Base-by-base conservation (phyloP, 1,284 basidiomycete species). In the Abortiporus biennis region DNA sequence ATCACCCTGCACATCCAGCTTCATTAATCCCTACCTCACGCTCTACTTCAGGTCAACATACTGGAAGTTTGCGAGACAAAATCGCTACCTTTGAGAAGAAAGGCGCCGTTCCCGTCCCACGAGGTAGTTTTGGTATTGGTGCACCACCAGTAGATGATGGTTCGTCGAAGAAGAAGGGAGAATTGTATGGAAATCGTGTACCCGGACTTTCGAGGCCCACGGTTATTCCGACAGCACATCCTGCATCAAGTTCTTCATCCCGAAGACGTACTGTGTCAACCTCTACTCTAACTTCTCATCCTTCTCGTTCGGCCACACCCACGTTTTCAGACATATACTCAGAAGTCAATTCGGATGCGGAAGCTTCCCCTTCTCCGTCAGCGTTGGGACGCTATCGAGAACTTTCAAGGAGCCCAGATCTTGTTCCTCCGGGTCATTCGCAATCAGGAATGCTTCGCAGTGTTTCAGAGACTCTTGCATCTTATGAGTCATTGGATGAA, bases 41-140 rank as follows among this genome's bases (percentile, higher is more conserved):
- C 24, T 25, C 59, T 30, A 47, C 54, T 43, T 43, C 53, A 6
- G 51, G 44, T 35, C 22, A 24, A 40, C 37, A 20, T 43, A 43
- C 58, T 15, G 67, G 69, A 40, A 70, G 66, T 22, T 63, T 87
- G 9, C 74, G 73, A 19, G 84, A 82, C 58, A 85, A 76, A 64
- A 87, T 87, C 50, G 83, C 85, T 24, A 78, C 72, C 50, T 87
- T 88, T 47, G 85, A 88, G 63, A 69, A 71, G 61, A 81, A 85
- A 56, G 85, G 85, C 36, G 81, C 78, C 15, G 68, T 81, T 1
- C 84, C 85, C 16, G 75, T 77, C 32, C 85, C 85, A n/a, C 68
- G 81, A 38, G 79, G 80, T 4, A 78, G 80, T 47, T 86, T 87
- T 58, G 83, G 74, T 11, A 63, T 85, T 49, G 80, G 80, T n/a